phyloP scores from a whole-genome alignment of 352 stramenopile species.

The Globisporangium perplexum region DNA sequence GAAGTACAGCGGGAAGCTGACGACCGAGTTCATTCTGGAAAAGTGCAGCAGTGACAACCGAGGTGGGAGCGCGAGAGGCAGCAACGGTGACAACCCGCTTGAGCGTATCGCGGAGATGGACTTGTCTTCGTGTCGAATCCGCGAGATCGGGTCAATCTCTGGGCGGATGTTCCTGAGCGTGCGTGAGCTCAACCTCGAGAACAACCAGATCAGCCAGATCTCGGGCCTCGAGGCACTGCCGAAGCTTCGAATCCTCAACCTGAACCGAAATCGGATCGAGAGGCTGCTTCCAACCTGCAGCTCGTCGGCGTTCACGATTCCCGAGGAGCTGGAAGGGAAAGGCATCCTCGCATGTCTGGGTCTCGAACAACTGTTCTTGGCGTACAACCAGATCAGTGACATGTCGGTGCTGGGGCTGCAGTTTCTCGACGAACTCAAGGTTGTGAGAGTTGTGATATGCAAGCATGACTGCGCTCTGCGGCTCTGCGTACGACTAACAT shows the following conservation, averaged over 20 bases:
- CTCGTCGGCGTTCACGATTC: conserved; percentile 16
- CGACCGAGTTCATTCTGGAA: conserved; percentile 77
- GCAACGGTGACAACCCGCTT: conserved; percentile 16
- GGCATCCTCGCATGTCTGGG: conserved; percentile 56
- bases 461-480: background rate
- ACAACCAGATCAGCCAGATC: conserved; percentile 83
- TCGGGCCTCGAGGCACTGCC: conserved; percentile 50
- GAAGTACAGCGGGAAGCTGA: conserved; percentile 85
- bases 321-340: conserved; percentile 31
- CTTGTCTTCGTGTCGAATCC: conserved; percentile 67
- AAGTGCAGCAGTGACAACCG: conserved; percentile 37
- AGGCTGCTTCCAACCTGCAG: conserved; percentile 25
- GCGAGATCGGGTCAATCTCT: conserved; percentile 51
- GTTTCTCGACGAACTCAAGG: conserved; percentile 61
- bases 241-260: conserved; percentile 58
- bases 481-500: background rate
- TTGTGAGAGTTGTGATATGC: conserved; percentile 19
- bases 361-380: conserved; percentile 67
- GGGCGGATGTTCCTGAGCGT: conserved; percentile 61
- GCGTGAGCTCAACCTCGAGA: conserved; percentile 73
- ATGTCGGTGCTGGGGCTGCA: conserved; percentile 65
- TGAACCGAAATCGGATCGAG: conserved; percentile 77
- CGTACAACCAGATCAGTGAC: conserved; percentile 77
- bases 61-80: conserved; percentile 7
- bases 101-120: conserved; percentile 72